Conservation (phyloP, 257 asterid species). For the Petrea volubilis region DNA sequence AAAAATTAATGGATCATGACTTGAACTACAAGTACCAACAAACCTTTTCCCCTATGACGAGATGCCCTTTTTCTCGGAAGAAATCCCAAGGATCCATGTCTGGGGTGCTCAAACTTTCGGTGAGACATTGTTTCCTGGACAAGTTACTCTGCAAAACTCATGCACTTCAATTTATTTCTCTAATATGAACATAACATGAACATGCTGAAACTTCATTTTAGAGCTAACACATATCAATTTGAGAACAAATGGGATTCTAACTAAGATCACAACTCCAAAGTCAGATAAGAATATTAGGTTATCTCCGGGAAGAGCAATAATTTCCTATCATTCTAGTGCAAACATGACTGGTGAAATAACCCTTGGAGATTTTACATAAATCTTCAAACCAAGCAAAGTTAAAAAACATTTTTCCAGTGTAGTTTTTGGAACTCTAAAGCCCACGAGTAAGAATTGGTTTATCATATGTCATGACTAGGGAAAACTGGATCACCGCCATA, state of each 20-base stretch:
- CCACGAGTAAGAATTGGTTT: too few relatives aligned
- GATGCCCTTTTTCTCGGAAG: conserved; percentile 83
- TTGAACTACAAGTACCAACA: neutral
- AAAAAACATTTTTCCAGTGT: neutral
- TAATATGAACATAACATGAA: neutral
- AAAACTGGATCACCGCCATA: conserved; percentile 11
- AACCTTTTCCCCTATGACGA: conserved; percentile 86
- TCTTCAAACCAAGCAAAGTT: neutral
- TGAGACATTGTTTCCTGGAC: conserved; percentile 58
- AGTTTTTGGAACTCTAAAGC: neutral
- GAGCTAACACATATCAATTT: neutral
- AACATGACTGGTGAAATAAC: neutral
- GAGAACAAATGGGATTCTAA: neutral
- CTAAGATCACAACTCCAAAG: neutral
- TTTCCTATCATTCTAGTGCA: neutral
- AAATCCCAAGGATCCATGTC: conserved; percentile 90
- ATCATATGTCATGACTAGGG: neutral
- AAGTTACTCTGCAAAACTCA: conserved; percentile 44
- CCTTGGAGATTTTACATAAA: neutral
- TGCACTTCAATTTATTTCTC: conserved; percentile 2
- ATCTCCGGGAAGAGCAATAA: neutral
- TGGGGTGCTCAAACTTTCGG: conserved; percentile 92
- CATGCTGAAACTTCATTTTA: neutral
- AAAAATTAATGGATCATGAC: neutral
- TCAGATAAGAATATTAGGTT: neutral